These are phyloP conservation scores for Atkinsonella hypoxylon DNA, from an alignment of 2,329 filamentous ascomycete genomes.

Conservation along the genomic window DNA sequence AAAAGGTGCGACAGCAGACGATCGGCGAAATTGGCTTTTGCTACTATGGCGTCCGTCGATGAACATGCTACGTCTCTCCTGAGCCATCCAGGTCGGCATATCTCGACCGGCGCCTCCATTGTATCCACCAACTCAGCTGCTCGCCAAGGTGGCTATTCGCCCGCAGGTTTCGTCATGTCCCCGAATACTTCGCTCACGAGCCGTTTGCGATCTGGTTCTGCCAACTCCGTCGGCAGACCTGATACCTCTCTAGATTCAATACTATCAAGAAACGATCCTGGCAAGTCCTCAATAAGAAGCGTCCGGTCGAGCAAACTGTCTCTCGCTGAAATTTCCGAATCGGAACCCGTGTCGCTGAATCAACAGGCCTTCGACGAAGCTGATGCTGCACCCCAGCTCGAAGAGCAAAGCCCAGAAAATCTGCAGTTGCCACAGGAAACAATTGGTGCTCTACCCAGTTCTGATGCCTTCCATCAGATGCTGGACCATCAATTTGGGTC, in stretches of 20 bases:
- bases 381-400: constrained; percentile 28
- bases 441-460: constrained; percentile 17
- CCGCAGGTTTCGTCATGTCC: constrained; percentile 55
- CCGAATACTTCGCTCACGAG: constrained; percentile 50
- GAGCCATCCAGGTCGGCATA: constrained; percentile 27
- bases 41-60: constrained; percentile 11
- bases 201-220: constrained; percentile 43
- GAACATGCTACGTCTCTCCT: constrained; percentile 3
- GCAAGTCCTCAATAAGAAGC: constrained; percentile 41
- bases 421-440: constrained; percentile 18
- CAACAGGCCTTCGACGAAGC: constrained; percentile 41
- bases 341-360: constrained; percentile 39
- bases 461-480: constrained; percentile 23
- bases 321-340: constrained; percentile 45
- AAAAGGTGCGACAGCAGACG: constrained; percentile 57
- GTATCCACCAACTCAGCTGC: constrained; percentile 56
- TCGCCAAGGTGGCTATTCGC: constrained; percentile 58
- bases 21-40: constrained; percentile 47
- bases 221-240: constrained; percentile 30
- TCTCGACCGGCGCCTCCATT: constrained; percentile 47
- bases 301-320: constrained; percentile 37
- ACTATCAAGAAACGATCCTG: constrained; percentile 39
- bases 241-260: constrained; percentile 28
- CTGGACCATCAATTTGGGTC: constrained; percentile 14
- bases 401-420: constrained; percentile 23